Evolutionary conservation across 106 monocot genomes (phyloP).

Genomic region (Apostasia shenzhenica): DNA sequence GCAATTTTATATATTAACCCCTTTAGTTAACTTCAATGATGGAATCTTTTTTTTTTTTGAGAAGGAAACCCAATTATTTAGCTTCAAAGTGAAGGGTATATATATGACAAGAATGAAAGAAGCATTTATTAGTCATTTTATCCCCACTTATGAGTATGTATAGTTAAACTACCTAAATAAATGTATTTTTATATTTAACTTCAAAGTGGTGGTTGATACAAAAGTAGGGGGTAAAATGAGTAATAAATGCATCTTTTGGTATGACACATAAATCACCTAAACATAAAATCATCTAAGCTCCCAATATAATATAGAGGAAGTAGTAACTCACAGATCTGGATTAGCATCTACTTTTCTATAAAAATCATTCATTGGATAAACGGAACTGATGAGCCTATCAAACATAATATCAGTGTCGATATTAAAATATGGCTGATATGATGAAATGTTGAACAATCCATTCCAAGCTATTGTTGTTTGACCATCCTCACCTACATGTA

Average conservation of each 20-base stretch:
- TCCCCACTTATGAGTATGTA: too few relatives aligned
- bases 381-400: slow-evolving; percentile 70
- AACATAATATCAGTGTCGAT: slow-evolving; percentile 88
- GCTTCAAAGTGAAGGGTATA: too few relatives aligned
- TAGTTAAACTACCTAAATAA: too few relatives aligned
- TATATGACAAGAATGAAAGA: too few relatives aligned
- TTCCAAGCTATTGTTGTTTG: slow-evolving; percentile 53
- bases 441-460: slow-evolving; percentile 80
- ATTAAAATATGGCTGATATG: slow-evolving; percentile 84
- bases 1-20: too few relatives aligned
- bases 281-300: not conserved
- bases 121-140: too few relatives aligned
- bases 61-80: too few relatives aligned
- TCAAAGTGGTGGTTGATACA: not conserved
- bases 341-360: slow-evolving; percentile 69
- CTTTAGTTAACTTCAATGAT: too few relatives aligned
- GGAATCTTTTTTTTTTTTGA: too few relatives aligned
- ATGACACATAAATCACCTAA: too few relatives aligned
- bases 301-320: not conserved
- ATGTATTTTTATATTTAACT: not conserved
- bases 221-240: not conserved
- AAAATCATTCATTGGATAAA: slow-evolving; percentile 75
- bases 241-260: too few relatives aligned
- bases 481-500: slow-evolving; percentile 44
- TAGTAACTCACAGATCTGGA: slow-evolving; percentile 85